Evolutionary conservation across 192 early-diverging fungal genomes (phyloP).

Genomic region (Podila horticola): DNA sequence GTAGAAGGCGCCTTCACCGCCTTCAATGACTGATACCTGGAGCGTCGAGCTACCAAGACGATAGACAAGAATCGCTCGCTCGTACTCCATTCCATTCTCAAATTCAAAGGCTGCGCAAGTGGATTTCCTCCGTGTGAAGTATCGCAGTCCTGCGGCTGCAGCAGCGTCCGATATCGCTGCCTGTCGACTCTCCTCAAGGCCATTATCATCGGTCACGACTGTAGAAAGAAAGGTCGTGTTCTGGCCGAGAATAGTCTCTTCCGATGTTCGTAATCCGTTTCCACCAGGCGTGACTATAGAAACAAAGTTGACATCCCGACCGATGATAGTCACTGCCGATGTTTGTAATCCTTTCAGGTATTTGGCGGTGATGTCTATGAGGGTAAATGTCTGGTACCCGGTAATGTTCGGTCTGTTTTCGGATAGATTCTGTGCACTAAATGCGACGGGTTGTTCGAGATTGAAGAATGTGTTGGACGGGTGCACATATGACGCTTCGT

Average conservation of each 20-base stretch:
- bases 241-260: too few relatives aligned
- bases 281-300: neutral
- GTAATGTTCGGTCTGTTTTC: constrained; percentile 11
- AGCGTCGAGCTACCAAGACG: constrained; percentile 86
- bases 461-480: constrained; percentile 17
- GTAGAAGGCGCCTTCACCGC: constrained; percentile 80
- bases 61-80: constrained; percentile 79
- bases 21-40: constrained; percentile 82
- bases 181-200: neutral
- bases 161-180: neutral
- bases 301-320: neutral
- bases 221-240: too few relatives aligned
- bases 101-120: neutral
- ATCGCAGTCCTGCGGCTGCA: neutral
- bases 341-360: constrained; percentile 6
- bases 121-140: neutral
- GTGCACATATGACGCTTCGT: constrained; percentile 10
- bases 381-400: constrained; percentile 11
- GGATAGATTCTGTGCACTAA: constrained; percentile 2
- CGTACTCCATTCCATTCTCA: constrained; percentile 51
- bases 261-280: too few relatives aligned
- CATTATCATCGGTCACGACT: too few relatives aligned
- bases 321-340: constrained; percentile 8
- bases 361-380: constrained; percentile 9
- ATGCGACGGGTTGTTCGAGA: constrained; percentile 7